phyloP scores from a whole-genome alignment of 495 filamentous ascomycete species.

The Aspergillus indologenus region DNA sequence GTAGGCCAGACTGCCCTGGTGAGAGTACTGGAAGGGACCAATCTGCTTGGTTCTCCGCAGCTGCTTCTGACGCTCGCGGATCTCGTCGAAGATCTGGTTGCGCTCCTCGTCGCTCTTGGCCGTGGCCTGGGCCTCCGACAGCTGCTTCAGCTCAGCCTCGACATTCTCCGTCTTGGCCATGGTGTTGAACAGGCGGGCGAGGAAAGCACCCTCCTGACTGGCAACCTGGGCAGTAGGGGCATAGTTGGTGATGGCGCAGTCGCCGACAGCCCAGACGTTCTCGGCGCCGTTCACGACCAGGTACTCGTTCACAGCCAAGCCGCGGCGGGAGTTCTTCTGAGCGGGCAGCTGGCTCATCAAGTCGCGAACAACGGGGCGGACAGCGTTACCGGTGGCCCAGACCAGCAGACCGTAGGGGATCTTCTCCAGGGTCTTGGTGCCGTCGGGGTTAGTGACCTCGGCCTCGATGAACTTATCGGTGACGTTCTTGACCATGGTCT shows the following conservation, averaged over 20 bases:
- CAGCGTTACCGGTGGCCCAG: conserved; percentile 96
- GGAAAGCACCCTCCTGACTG: conserved; percentile 90
- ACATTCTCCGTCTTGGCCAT: conserved; percentile 88
- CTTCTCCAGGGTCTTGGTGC: conserved; percentile 71
- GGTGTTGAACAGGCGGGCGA: conserved; percentile 94
- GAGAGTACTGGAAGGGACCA: conserved; percentile 95
- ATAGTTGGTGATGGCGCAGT: conserved; percentile 94
- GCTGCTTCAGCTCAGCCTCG: conserved; percentile 63
- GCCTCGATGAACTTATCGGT: conserved; percentile 94
- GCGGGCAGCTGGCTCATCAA: conserved; percentile 89
- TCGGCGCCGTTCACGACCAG: conserved; percentile 95
- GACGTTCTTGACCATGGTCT: conserved; percentile 98
- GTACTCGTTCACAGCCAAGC: conserved; percentile 95
- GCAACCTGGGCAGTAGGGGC: conserved; percentile 97
- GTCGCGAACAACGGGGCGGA: conserved; percentile 83
- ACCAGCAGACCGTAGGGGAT: conserved; percentile 96
- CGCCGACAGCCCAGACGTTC: conserved; percentile 89
- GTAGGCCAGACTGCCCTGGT: conserved; percentile 95
- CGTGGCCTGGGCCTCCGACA: conserved; percentile 61
- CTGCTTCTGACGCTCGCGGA: conserved; percentile 80
- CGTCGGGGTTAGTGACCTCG: conserved; percentile 80
- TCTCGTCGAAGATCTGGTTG: conserved; percentile 60
- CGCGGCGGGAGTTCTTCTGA: conserved; percentile 91
- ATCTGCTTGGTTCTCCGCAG: conserved; percentile 86
- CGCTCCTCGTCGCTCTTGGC: conserved; percentile 57